A percentile compares a stretch with the other conserved stretches of the same genome.
Conservation (phyloP, 495 filamentous ascomycete genomes). For the Durotheca rogersii region DNA sequence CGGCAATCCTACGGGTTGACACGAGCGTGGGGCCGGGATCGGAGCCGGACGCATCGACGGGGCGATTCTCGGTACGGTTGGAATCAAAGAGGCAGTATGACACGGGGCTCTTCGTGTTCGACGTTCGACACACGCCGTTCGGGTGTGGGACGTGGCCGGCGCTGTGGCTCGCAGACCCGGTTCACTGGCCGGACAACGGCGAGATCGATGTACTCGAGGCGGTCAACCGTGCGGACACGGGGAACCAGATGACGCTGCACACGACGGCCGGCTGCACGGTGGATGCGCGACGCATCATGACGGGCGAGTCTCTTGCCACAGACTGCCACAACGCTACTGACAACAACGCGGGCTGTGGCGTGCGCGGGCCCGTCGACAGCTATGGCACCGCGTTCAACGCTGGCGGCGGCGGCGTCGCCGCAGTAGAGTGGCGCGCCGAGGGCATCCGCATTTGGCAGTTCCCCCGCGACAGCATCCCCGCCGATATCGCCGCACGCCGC, state of each 20-base stretch:
- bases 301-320: slow-evolving; percentile 46
- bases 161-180: slow-evolving; percentile 54
- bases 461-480: slow-evolving; percentile 47
- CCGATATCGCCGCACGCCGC: slow-evolving; percentile 48
- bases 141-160: slow-evolving; percentile 63
- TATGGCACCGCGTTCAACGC: slow-evolving; percentile 62
- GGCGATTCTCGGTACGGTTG: slow-evolving; percentile 58
- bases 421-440: slow-evolving; percentile 61
- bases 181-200: slow-evolving; percentile 66
- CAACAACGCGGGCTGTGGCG: slow-evolving; percentile 58
- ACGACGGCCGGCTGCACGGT: slow-evolving; percentile 62
- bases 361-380: slow-evolving; percentile 37
- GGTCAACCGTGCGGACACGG: slow-evolving; percentile 53
- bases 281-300: slow-evolving; percentile 46
- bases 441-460: slow-evolving; percentile 67
- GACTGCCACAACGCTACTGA: slow-evolving; percentile 58
- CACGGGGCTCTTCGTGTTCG: slow-evolving; percentile 59
- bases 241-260: slow-evolving; percentile 67
- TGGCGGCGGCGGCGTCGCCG: slow-evolving; percentile 60
- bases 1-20: slow-evolving; percentile 48
- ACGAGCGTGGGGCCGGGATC: slow-evolving; percentile 38
- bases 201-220: slow-evolving; percentile 78
- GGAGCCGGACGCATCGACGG: slow-evolving; percentile 39
- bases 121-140: slow-evolving; percentile 59
- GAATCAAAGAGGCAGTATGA: slow-evolving; percentile 55